Percentiles rank a stretch among this genome's conserved stretches.
Evolutionary conservation across 306 rosid genomes (phyloP).

Genomic region (Prunus mira): DNA sequence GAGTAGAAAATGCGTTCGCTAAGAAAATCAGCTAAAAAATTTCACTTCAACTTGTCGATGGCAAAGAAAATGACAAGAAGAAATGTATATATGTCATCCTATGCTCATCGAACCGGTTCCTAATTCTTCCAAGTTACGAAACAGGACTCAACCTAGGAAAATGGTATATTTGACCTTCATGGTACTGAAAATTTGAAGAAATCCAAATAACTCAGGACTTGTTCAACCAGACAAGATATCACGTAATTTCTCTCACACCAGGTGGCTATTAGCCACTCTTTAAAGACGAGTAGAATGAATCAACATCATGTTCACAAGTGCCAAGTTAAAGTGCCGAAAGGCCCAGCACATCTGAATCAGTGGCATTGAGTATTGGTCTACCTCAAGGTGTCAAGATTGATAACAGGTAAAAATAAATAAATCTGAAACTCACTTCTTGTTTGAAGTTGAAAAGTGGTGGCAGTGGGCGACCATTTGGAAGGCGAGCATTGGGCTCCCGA

Average conservation of each 20-base stretch:
- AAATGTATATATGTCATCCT: not conserved
- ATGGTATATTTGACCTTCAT: not conserved
- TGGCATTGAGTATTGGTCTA: not conserved
- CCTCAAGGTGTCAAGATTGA: not conserved
- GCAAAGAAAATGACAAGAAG: not conserved
- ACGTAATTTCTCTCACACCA: not conserved
- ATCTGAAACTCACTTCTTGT: slow-evolving; percentile 70
- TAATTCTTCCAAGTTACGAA: not conserved
- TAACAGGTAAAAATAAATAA: not conserved
- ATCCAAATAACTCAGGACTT: not conserved
- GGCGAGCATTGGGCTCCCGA: slow-evolving; percentile 79
- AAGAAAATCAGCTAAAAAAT: not conserved
- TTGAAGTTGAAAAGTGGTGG: slow-evolving; percentile 85
- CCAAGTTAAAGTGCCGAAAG: not conserved
- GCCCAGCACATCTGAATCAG: not conserved
- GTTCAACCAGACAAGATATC: not conserved
- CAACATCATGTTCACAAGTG: not conserved
- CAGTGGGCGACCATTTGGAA: slow-evolving; percentile 80
- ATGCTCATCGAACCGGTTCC: not conserved
- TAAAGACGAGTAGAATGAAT: not conserved
- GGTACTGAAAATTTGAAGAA: not conserved
- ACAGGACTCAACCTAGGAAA: not conserved
- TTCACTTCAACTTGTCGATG: not conserved
- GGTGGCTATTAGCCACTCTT: not conserved
- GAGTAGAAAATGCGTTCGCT: not conserved